Conservation (phyloP, 805 yeast genomes). For the Nakazawaea wyomingensis region DNA sequence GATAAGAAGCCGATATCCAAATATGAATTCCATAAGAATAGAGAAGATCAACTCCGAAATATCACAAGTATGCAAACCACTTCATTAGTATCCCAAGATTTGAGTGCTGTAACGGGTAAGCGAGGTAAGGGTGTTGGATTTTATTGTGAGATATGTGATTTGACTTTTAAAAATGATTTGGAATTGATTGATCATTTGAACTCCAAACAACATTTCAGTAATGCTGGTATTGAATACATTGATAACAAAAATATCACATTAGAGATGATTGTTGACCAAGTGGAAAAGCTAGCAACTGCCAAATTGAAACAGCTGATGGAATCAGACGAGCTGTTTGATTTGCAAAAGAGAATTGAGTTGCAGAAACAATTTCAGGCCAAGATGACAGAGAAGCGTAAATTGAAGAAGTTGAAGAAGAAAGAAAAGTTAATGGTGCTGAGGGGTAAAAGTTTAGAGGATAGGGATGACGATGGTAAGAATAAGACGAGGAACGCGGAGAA, state of each 20-base stretch:
- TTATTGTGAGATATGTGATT: slow-evolving; percentile 72
- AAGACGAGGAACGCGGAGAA: slow-evolving; percentile 13
- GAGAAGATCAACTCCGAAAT: slow-evolving; percentile 20
- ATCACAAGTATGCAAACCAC: slow-evolving; percentile 21
- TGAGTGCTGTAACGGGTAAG: slow-evolving; percentile 24
- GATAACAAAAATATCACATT: slow-evolving; percentile 39
- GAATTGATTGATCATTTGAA: slow-evolving; percentile 82
- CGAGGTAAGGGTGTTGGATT: slow-evolving; percentile 73
- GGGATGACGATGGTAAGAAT: slow-evolving; percentile 12
- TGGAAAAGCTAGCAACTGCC: slow-evolving; percentile 29
- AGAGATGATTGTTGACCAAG: slow-evolving; percentile 40
- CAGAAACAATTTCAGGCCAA: slow-evolving; percentile 34
- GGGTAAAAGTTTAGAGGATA: slow-evolving; percentile 13
- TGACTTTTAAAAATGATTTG: slow-evolving; percentile 78
- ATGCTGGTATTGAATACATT: slow-evolving; percentile 26
- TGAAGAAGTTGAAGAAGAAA: slow-evolving; percentile 21
- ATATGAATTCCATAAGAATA: slow-evolving; percentile 19
- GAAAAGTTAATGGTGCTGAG: too few species aligned
- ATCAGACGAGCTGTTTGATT: slow-evolving; percentile 23
- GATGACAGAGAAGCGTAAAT: slow-evolving; percentile 24
- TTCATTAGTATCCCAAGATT: slow-evolving; percentile 21
- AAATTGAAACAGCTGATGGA: slow-evolving; percentile 18
- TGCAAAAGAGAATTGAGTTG: slow-evolving; percentile 35
- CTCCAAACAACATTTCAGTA: slow-evolving; percentile 57
- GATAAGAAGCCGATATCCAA: slow-evolving; percentile 10